Evolutionary conservation across 345 rosid genomes (phyloP).

Genomic region (Gossypium mustelinum): DNA sequence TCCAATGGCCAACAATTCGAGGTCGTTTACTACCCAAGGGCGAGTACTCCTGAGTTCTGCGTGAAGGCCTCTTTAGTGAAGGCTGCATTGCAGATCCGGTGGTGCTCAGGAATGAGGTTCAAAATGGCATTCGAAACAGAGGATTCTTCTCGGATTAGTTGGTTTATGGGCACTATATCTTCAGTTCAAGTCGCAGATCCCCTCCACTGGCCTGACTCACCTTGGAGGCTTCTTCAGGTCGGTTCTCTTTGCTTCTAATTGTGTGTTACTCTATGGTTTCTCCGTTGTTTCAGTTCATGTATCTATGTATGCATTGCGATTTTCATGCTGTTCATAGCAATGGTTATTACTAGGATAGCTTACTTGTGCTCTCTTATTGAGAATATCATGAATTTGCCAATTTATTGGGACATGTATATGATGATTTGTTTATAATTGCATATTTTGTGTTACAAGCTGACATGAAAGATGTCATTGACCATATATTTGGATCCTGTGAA

Average conservation of each 20-base stretch:
- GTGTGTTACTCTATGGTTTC: not conserved
- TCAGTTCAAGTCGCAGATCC: conserved; percentile 65
- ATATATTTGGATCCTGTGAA: not conserved
- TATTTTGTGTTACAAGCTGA: not conserved
- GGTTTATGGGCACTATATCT: conserved; percentile 80
- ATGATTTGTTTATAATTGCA: not conserved
- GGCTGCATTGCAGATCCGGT: conserved; percentile 55
- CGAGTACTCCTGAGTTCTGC: conserved; percentile 58
- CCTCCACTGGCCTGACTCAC: conserved; percentile 65
- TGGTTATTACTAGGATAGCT: not conserved
- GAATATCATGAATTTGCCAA: not conserved
- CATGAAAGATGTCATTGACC: not conserved
- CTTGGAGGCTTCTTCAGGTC: conserved; percentile 83
- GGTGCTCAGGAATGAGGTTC: conserved; percentile 73
- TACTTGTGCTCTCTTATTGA: not conserved
- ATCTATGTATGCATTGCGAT: not conserved
- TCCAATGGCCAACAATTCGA: conserved; percentile 56
- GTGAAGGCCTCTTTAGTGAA: conserved; percentile 53
- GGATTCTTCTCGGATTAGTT: conserved; percentile 73
- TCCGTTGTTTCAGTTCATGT: not conserved
- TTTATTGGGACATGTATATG: not conserved
- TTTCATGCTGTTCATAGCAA: not conserved
- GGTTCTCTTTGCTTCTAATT: not conserved
- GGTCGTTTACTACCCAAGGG: conserved; percentile 66
- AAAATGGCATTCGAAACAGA: conserved; percentile 82